phyloP scores from a whole-genome alignment of 768 basidiomycete genomes.

The Kwoniella botswanensis region DNA sequence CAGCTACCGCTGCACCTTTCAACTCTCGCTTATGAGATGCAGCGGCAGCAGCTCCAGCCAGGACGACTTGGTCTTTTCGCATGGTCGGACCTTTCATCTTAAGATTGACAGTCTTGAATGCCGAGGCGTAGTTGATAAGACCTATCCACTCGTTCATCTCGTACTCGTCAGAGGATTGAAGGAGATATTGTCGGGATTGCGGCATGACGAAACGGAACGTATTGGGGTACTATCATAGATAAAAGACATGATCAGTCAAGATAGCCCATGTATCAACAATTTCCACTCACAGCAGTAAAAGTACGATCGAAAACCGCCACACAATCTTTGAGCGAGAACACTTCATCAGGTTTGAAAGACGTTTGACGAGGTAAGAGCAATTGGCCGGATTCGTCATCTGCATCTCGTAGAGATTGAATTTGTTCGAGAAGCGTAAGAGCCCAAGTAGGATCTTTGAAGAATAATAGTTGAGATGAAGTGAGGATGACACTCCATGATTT shows the following conservation, averaged over 20 bases:
- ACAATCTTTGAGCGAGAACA: conserved; percentile 74
- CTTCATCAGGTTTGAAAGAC: conserved; percentile 76
- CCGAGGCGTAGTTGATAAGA: conserved; percentile 88
- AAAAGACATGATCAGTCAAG: no score
- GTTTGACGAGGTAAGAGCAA: conserved; percentile 58
- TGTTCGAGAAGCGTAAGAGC: conserved; percentile 52
- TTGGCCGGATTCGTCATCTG: conserved; percentile 22
- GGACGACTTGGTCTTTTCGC: conserved; percentile 71
- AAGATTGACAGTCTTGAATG: conserved; percentile 84
- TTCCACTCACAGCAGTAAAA: conserved; percentile 70
- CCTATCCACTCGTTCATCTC: conserved; percentile 91
- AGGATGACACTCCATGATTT: conserved; percentile 80
- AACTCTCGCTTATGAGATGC: conserved; percentile 72
- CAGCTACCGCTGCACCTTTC: conserved; percentile 1
- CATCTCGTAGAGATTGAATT: conserved; percentile 14
- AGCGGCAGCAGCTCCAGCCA: conserved; percentile 84
- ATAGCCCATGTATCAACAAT: no score
- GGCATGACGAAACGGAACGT: conserved; percentile 78
- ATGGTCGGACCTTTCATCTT: conserved; percentile 77
- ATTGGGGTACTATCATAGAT: conserved; percentile 64
- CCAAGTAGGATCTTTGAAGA: conserved; percentile 66
- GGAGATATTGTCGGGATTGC: conserved; percentile 78
- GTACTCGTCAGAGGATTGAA: conserved; percentile 71
- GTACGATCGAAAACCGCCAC: conserved; percentile 80
- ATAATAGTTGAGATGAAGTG: conserved; percentile 85